Base-by-base conservation (phyloP, 345 rosid genomes). In the Melaleuca quinquenervia region DNA sequence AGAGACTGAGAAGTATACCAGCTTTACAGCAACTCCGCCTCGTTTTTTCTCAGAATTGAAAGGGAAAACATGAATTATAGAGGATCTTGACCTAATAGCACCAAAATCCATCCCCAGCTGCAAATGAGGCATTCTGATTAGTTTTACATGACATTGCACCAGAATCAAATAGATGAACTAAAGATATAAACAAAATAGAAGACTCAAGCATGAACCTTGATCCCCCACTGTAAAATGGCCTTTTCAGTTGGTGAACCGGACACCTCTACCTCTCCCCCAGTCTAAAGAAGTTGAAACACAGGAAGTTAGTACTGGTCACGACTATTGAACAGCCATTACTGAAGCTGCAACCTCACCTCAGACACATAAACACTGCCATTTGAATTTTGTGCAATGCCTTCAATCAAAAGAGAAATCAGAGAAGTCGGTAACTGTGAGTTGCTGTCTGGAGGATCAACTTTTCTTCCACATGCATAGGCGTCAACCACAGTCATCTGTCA, bases 41-140 rank as follows among this genome's bases (percentile, higher is more conserved):
- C 88, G 88, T 84, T 93, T 93, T 84, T 90, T 93, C 90, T 85
- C 88, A 5, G 94, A 93, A 88, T 90, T 90, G 89, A 92, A 92
- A 24, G 93, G 82, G 2, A 85, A 91, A 20, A 91, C 92, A 11
- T 91, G 88, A 45, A 90, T 24, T 36, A 90, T n/a, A 15, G 87
- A 74, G 82, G 85, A 86, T 3, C 49, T 82, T 44, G 70, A 60
- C 76, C 60, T 89, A 5, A 76, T 78, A 18, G 87, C 91, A 24
- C 91, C 87, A 50, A 91, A 51, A 62, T 87, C 82, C 89, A 92
- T 87, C 0, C 90, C 88, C 84, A 90, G 82, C 83, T 86, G 82
- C 41, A 15, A 54, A 48, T 36, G 27, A 36, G 44, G 24, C 32
- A 24, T 36, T 3, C 26, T 24, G 32, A 36, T 24, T 27, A 4